Evolutionary conservation across 2,329 filamentous ascomycete species (phyloP), one percentile per base, ranked within the genome.

Genomic region (Sporothrix pseudoabietina): DNA sequence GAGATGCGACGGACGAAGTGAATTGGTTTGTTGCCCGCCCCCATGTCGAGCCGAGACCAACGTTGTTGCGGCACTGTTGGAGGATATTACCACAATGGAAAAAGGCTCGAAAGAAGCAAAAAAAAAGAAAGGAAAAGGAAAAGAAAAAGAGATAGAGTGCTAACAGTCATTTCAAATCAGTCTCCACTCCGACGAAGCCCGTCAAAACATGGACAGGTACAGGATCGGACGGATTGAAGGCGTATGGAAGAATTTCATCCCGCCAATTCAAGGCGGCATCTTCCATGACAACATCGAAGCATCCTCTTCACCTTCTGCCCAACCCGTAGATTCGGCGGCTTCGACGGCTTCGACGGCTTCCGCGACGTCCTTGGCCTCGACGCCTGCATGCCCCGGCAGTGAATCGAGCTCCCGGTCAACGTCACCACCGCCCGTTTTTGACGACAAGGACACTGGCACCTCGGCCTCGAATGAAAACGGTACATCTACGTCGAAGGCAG

Each of bases 1-100:
- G 92, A 82, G 94, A 97, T 88, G 95, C 94, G 69, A 98, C 95
- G 12, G 94, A 98, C 81, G 96, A 98, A 82, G 91, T 98, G 75
- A 93, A 91, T 81, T 93, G 91, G 93, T 98, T 87, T 69, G 91
- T 85, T 32, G 14, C 26, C 44, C 44, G 22, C 10, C 55, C 12
- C 7, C 14, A 2, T 4, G 35, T 49, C 12, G 5, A 49, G n/a
- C 14, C 22, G 14, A 41, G 10, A 22, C 32, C 16, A 4, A 39
- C 32, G 57, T 8, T 16, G 16, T 4, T 22, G 10, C 7, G 57
- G 14, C 30, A 14, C 41, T 9, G 41, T 6, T 14, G 41, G 35
- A 8, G 35, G 35, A 35, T 35, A 35, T 35, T 35, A 35, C 8
- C 35, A 35, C 35, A 8, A 35, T 35, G 35, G 35, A 35, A 8